Evolutionary conservation across 768 basidiomycete genomes (phyloP).

Genomic region (Tulasnella sp.): DNA sequence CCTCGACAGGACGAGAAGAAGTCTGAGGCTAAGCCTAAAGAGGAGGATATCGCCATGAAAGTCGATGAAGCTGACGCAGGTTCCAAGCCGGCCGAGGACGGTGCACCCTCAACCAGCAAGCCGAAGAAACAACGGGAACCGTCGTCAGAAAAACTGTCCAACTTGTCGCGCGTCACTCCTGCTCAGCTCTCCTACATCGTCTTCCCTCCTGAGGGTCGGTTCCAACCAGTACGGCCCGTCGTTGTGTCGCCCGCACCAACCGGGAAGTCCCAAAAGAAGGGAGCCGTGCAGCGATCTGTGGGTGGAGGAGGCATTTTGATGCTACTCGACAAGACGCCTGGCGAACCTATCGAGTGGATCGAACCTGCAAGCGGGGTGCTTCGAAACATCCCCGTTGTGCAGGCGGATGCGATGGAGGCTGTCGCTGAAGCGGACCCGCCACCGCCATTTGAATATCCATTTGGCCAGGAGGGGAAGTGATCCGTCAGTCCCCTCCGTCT

Average conservation of each 20-base stretch:
- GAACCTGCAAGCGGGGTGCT: constrained; percentile 17
- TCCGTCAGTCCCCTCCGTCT: not conserved
- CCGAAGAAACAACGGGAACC: constrained; percentile 59
- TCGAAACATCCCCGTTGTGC: not conserved
- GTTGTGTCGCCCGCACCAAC: constrained; percentile 30
- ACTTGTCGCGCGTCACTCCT: constrained; percentile 89
- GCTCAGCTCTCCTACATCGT: constrained; percentile 77
- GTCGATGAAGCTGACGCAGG: constrained; percentile 43
- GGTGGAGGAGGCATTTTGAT: constrained; percentile 87
- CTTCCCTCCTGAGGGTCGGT: constrained; percentile 72
- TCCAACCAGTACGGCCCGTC: constrained; percentile 81
- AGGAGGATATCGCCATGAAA: constrained; percentile 73
- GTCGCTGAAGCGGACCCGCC: constrained; percentile 12
- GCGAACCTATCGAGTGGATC: constrained; percentile 54
- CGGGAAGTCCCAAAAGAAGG: not conserved
- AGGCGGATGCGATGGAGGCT: not conserved
- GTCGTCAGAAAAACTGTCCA: constrained; percentile 62
- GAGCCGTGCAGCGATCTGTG: constrained; percentile 46
- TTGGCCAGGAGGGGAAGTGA: not conserved
- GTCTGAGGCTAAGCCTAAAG: constrained; percentile 41
- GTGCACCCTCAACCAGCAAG: constrained; percentile 32
- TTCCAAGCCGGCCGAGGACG: constrained; percentile 30
- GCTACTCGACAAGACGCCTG: constrained; percentile 62
- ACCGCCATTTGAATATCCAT: constrained; percentile 15
- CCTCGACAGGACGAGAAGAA: constrained; percentile 51